Evolutionary conservation across 495 filamentous ascomycete genomes (phyloP), one percentile per base, ranked within the genome.

Genomic region (Rhizodiscina lignyota): DNA sequence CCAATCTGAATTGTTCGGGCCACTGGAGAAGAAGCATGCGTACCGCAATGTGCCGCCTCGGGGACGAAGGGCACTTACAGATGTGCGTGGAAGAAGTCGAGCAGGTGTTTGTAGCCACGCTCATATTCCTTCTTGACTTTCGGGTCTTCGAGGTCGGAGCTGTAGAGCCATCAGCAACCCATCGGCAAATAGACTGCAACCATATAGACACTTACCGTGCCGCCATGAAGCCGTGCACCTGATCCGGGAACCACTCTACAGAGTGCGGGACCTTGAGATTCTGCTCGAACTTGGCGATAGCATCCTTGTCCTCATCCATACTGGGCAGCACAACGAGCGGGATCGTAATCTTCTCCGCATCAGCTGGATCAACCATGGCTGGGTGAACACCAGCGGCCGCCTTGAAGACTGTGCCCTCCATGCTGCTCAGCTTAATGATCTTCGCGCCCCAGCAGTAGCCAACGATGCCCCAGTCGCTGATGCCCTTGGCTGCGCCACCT

Each of bases 191-290:
- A 36, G 8, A 38, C 11, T 37, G 10, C 3, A 20, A 34, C 10
- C 5, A 26, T 22, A n/a, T 23, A 13, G 6, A 27, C 5, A 38
- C 48, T 34, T 30, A 50, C 48, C 79, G 63, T 4, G 83, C 83
- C 13, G 78, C 81, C 83, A 92, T 91, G 73, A 77, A 92, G 23
- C 83, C 83, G 57, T 92, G 83, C 34, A 87, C 70, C 66, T 87
- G 81, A 43, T 79, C 74, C 5, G 52, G 39, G 47, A 80, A 92
- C 17, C 66, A 85, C 68, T 86, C 76, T 15, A 92, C 71, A 48
- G 80, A 63, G 43, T 82, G 77, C 36, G 72, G 60, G 6, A 63
- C 66, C 44, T 60, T 64, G 44, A 89, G 55, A 11, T 67, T 70
- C 21, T 62, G 58, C 53, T 79, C 68, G 45, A 77, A 92, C 43